phyloP scores from a whole-genome alignment of 176 grass and related monocot genomes.

The Sorghum bicolor region DNA sequence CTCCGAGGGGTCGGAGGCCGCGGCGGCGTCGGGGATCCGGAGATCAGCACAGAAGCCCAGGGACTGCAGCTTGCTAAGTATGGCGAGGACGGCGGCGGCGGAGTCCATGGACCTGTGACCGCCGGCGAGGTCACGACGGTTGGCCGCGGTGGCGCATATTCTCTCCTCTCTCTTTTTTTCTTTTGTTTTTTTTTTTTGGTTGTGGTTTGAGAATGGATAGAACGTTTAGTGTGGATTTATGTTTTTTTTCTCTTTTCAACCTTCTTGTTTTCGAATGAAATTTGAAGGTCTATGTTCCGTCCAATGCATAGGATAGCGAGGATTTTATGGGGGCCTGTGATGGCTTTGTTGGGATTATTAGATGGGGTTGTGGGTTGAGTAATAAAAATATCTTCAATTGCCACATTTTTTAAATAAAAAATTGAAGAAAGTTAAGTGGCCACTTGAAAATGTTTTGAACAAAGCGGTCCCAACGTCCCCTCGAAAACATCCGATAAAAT shows the following conservation, averaged over 20 bases:
- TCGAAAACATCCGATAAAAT: too few species aligned
- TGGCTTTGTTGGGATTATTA: neutral
- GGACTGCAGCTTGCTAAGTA: slow-evolving; percentile 54
- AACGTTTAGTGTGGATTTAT: neutral
- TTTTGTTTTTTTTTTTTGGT: neutral
- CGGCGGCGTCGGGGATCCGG: slow-evolving; percentile 17
- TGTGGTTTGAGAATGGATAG: neutral
- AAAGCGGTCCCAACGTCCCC: too few species aligned
- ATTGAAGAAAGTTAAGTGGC: too few species aligned
- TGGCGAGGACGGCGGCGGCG: slow-evolving; percentile 20
- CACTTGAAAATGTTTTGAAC: too few species aligned
- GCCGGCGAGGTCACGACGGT: slow-evolving; percentile 34
- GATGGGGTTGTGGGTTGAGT: neutral
- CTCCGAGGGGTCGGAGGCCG: slow-evolving; percentile 30
- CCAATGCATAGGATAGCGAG: too few species aligned
- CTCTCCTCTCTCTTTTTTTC: neutral
- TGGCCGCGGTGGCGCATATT: slow-evolving; percentile 10
- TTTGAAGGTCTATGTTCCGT: neutral
- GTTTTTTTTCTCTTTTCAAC: neutral
- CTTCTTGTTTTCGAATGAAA: neutral
- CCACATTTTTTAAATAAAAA: neutral
- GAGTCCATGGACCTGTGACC: slow-evolving; percentile 26
- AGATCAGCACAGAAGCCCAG: slow-evolving; percentile 51
- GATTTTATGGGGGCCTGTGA: neutral
- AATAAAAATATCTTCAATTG: neutral